Percentiles rank a stretch among this genome's conserved stretches.
These are phyloP conservation scores for Mortierella hygrophila DNA, from an alignment of 192 early-diverging fungal genomes.

Conservation along the genomic window DNA sequence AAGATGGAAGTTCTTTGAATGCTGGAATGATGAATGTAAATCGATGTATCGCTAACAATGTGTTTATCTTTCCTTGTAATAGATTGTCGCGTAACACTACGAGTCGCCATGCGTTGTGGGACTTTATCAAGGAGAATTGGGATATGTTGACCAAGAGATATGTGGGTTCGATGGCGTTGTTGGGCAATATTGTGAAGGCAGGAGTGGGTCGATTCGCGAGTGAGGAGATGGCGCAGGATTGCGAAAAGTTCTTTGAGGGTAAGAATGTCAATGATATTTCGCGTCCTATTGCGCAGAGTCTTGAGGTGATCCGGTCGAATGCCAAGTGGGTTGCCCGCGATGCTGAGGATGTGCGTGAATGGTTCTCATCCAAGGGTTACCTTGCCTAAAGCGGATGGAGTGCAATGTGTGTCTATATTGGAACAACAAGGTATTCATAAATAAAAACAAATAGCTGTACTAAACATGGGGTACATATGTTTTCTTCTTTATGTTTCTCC, in stretches of 20 bases:
- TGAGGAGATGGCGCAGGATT: slow-evolving; percentile 72
- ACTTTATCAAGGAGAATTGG: slow-evolving; percentile 75
- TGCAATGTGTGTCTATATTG: background rate
- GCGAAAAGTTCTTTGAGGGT: slow-evolving; percentile 73
- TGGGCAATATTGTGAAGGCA: slow-evolving; percentile 62
- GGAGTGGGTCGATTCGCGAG: slow-evolving; percentile 59
- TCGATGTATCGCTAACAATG: background rate
- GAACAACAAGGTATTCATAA: background rate
- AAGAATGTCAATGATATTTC: slow-evolving; percentile 73
- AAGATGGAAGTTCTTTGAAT: background rate
- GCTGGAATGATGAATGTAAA: background rate
- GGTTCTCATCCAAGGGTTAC: slow-evolving; percentile 55
- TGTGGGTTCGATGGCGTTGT: slow-evolving; percentile 58
- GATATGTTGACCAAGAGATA: slow-evolving; percentile 69
- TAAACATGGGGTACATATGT: background rate
- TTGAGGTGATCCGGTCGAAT: slow-evolving; percentile 77
- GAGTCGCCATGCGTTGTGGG: slow-evolving; percentile 73
- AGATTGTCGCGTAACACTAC: slow-evolving; percentile 67
- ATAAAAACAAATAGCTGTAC: background rate
- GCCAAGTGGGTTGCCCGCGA: slow-evolving; percentile 68
- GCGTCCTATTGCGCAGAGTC: slow-evolving; percentile 77
- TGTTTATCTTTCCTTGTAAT: slow-evolving; percentile 30
- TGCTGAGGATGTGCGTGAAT: slow-evolving; percentile 69
- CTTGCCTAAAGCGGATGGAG: slow-evolving; percentile 1
- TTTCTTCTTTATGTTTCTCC: background rate